Conservation (phyloP, 768 basidiomycete genomes). For the Hortiboletus campestris region DNA sequence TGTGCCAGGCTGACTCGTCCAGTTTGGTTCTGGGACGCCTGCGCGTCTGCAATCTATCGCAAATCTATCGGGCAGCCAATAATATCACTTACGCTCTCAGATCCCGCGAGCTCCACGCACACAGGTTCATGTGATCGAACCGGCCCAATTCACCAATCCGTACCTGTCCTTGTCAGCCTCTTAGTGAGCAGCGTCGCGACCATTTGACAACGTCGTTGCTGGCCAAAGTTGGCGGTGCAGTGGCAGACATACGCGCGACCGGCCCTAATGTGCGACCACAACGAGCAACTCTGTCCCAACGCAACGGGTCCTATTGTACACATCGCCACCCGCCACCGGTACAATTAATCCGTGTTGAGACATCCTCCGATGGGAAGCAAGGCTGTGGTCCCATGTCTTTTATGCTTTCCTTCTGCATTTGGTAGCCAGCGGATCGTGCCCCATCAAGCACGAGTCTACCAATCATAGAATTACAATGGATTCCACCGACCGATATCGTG, state of each 20-base stretch:
- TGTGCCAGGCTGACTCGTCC: conserved; percentile 43
- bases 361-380: not conserved
- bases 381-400: conserved; percentile 23
- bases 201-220: conserved; percentile 10
- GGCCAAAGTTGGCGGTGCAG: conserved; percentile 6
- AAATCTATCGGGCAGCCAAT: conserved; percentile 24
- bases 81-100: conserved; percentile 12
- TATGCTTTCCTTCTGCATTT: conserved; percentile 5
- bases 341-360: conserved; percentile 17
- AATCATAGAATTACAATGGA: conserved; percentile 59
- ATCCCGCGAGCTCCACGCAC: not conserved
- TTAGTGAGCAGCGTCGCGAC: conserved; percentile 13
- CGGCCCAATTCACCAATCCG: not conserved
- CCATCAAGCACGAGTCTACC: conserved; percentile 9
- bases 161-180: conserved; percentile 9
- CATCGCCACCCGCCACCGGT: conserved; percentile 35
- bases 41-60: conserved; percentile 21
- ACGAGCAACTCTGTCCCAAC: conserved; percentile 12
- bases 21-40: conserved; percentile 16
- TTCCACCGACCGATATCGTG: conserved; percentile 60
- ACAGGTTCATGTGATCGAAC: conserved; percentile 7
- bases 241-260: conserved; percentile 9
- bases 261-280: conserved; percentile 16
- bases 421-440: conserved; percentile 7
- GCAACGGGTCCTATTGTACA: conserved; percentile 25